phyloP scores from a whole-genome alignment of 2,329 filamentous ascomycete genomes.

The Trematosphaeria pertusa region DNA sequence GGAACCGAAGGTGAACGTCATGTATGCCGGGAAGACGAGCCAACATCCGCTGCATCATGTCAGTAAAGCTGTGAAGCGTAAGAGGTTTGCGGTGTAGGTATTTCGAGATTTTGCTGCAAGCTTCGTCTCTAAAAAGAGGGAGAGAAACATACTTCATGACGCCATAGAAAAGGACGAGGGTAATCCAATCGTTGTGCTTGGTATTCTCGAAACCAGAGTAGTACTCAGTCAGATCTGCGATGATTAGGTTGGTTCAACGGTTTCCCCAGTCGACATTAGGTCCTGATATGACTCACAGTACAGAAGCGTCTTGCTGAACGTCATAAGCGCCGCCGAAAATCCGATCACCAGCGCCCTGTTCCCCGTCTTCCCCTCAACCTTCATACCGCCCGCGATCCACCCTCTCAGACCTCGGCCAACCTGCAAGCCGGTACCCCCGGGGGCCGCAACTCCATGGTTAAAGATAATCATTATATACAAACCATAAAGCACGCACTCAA shows the following conservation, averaged over 20 bases:
- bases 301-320: constrained; percentile 70
- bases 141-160: constrained; percentile 67
- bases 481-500: constrained; percentile 72
- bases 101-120: neutral
- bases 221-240: constrained; percentile 65
- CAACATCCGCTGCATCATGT: constrained; percentile 62
- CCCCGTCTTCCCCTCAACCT: constrained; percentile 59
- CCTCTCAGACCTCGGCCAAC: constrained; percentile 48
- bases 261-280: neutral
- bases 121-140: neutral
- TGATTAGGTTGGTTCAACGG: constrained; percentile 12
- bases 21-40: constrained; percentile 69
- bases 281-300: constrained; percentile 70
- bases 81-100: neutral
- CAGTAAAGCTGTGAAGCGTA: constrained; percentile 12
- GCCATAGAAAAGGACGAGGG: constrained; percentile 66
- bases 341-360: constrained; percentile 64
- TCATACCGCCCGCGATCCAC: constrained; percentile 57
- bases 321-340: constrained; percentile 67
- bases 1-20: constrained; percentile 64
- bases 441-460: constrained; percentile 42
- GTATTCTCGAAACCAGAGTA: constrained; percentile 67
- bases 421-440: constrained; percentile 50
- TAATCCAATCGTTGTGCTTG: constrained; percentile 64
- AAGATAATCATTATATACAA: constrained; percentile 66